Evolutionary conservation across 352 stramenopile genomes (phyloP), one percentile per base, ranked within the genome.

Genomic region (Aphanomyces astaci): DNA sequence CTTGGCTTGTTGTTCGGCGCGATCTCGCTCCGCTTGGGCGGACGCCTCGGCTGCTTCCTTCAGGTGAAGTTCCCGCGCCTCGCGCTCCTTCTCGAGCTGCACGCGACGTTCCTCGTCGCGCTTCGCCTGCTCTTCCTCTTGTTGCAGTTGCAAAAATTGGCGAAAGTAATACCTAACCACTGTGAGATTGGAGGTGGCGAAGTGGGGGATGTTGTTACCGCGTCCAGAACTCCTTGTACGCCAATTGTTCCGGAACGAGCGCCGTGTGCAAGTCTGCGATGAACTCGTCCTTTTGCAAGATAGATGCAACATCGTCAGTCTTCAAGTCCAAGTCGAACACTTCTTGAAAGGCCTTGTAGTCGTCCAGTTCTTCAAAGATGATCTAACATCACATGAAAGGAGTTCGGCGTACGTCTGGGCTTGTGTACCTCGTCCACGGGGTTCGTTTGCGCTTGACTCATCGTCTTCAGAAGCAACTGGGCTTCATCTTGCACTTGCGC

Each of bases 171-270:
- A 86, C 45, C 78, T 82, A 24, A 31, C 24, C 56, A 48, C 46
- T n/a, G n/a, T n/a, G n/a, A n/a, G n/a, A n/a, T n/a, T n/a, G n/a
- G n/a, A n/a, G n/a, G n/a, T n/a, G 27, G 13, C 25, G 27, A 17
- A n/a, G n/a, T n/a, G n/a, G n/a, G n/a, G n/a, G n/a, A n/a, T n/a
- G n/a, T n/a, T n/a, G n/a, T n/a, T 75, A 94, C 77, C 85, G 78
- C 60, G 78, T 75, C 86, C 86, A 94, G 59, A 94, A 94, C 73
- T 94, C 86, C 62, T 90, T 82, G 63, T 89, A 87, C 55, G 75
- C 86, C 48, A 94, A 63, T 48, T 91, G 76, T 56, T 88, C 71
- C 3, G 86, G 86, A 45, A 94, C 86, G 57, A 94, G 72, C 54
- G 79, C 68, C 57, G 89, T 81, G 32, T 92, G 81, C 52, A 92